Conservation (phyloP, 192 early-diverging fungal species). For the Endogone sp. region DNA sequence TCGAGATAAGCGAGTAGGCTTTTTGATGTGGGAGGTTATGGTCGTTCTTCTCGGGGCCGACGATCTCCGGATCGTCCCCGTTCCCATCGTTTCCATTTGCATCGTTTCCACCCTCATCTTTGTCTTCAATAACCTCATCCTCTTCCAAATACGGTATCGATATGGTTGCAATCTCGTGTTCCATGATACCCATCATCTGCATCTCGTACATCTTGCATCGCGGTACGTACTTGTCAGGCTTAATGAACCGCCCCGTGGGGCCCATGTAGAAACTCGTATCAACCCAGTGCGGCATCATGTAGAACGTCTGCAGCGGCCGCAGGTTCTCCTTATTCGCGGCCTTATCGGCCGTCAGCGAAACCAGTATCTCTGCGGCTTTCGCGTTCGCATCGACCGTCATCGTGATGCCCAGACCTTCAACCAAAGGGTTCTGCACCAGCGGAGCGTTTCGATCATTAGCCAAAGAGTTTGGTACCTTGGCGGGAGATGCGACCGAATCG, state of each 20-base stretch:
- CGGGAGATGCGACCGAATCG: slow-evolving; percentile 14
- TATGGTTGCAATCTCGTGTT: slow-evolving; percentile 50
- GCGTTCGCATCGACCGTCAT: background rate
- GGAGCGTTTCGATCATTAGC: too few species aligned
- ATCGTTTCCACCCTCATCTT: background rate
- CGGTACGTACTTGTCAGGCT: slow-evolving; percentile 54
- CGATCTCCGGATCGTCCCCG: background rate
- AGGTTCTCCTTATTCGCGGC: slow-evolving; percentile 1
- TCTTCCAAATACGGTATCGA: slow-evolving; percentile 49
- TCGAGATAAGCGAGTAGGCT: background rate
- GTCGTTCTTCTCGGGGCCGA: too few species aligned
- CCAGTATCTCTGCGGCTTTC: slow-evolving; percentile 18
- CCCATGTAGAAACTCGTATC: slow-evolving; percentile 85
- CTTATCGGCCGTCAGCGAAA: slow-evolving; percentile 10
- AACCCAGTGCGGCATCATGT: slow-evolving; percentile 87
- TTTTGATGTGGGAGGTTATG: background rate
- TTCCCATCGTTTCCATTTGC: background rate
- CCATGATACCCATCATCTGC: slow-evolving; percentile 78
- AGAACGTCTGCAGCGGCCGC: slow-evolving; percentile 30
- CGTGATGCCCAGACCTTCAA: background rate
- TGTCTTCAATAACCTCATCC: background rate
- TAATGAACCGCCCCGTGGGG: slow-evolving; percentile 35
- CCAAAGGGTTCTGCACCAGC: background rate
- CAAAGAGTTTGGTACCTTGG: too few species aligned
- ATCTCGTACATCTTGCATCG: slow-evolving; percentile 83